Evolutionary conservation across 2,329 filamentous ascomycete species (phyloP).

Genomic region (Venturia nashicola): DNA sequence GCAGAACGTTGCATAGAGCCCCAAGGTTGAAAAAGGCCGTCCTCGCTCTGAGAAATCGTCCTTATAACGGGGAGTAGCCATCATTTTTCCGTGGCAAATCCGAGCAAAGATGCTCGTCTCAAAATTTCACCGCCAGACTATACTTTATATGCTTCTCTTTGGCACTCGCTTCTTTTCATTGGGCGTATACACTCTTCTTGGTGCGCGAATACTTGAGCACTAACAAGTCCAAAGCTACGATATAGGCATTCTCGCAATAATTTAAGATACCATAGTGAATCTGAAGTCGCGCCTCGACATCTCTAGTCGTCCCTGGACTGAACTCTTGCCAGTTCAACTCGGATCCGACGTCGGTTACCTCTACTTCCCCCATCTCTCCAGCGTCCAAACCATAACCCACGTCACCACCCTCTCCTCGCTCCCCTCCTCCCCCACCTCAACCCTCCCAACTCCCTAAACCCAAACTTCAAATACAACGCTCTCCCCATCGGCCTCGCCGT

Average conservation of each 20-base stretch:
- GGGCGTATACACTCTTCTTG: slow-evolving; percentile 1
- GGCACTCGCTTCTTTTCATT: background rate
- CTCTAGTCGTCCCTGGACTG: too few species aligned
- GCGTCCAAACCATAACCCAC: slow-evolving; percentile 5
- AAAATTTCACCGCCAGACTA: slow-evolving; percentile 23
- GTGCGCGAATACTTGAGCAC: slow-evolving; percentile 14
- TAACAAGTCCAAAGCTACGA: slow-evolving; percentile 31
- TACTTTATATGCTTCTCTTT: slow-evolving; percentile 18
- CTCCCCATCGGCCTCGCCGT: background rate
- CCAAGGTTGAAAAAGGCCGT: too few species aligned
- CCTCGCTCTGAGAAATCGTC: background rate
- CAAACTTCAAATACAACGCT: background rate
- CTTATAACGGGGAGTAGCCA: too few species aligned
- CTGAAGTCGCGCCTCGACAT: too few species aligned
- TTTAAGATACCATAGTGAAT: too few species aligned
- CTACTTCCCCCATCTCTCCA: slow-evolving; percentile 15
- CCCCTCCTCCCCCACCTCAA: background rate
- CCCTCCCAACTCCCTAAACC: background rate
- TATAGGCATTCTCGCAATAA: slow-evolving; percentile 43
- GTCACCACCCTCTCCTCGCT: background rate
- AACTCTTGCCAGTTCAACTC: too few species aligned
- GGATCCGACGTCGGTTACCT: too few species aligned
- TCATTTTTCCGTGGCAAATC: background rate
- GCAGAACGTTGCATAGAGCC: too few species aligned
- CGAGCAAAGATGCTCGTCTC: background rate